Evolutionary conservation across 73 alveolate genomes (phyloP), one percentile per base, ranked within the genome.

Genomic region (Paramecium pentaurelia): DNA sequence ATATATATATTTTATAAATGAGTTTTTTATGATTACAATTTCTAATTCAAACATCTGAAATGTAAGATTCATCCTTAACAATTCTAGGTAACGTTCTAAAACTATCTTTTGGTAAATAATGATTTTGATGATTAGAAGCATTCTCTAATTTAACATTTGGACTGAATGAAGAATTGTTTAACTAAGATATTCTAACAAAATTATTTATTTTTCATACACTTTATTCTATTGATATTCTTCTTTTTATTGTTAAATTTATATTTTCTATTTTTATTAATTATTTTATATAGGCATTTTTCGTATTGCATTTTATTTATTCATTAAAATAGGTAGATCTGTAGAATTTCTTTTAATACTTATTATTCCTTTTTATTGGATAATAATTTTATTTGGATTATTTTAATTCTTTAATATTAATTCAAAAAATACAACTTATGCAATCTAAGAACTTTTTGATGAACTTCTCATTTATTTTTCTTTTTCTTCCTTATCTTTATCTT

Each of bases 391-490:
- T 27, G 84, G 47, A 64, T 64, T 64, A 34, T 64, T 64, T 32
- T 4, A 4, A 64, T 64, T 64, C 84, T 64, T 22, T 22, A n/a
- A 1, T 0, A 32, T 28, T 6, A 34, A 64, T 40, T 40, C 49
- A 34, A 6, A 20, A 10, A 11, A 32, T 64, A 10, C 2, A 28
- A 28, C 51, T 34, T 64, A 64, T 10, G 84, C 84, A 12, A 64
- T 49, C 9, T 42, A 22, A 20, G 91, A 28, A 80, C 91, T 44
- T 12, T 80, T 80, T 5, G 91, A 80, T 11, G 77, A 80, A 80
- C 77, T 44, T 47, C 91, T 80, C 42, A 45, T 44, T 47, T 80
- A 6, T 18, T 80, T 54, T 8, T 54, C 70, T 4, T 54, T 80
- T 80, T 80, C 91, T 12, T 80, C 58, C 12, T 40, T 44, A 22